Evolutionary conservation across 306 rosid species (phyloP), one percentile per base, ranked within the genome.

Genomic region (Sechiopsis laciniata): DNA sequence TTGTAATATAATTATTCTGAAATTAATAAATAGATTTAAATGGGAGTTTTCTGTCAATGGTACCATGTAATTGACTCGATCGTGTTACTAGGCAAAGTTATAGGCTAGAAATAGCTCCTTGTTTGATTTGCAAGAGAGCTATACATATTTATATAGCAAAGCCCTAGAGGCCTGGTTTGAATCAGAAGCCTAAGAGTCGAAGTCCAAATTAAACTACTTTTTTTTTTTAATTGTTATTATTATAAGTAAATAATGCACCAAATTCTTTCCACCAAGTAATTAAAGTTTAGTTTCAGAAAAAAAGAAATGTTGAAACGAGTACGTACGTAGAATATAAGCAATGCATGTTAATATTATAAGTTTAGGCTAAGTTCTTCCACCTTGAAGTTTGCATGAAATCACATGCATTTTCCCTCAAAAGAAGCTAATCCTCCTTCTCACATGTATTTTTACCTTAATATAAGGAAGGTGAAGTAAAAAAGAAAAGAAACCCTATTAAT

Each of bases 391-490:
- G 74, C 74, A 69, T 51, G 42, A 69, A 69, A 24, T 69, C 74
- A 69, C 74, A 69, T 69, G 74, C 21, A 69, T 50, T 69, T 50
- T 4, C 74, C 74, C 74, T 46, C 58, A 22, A 69, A 69, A 21
- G 21, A 50, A 19, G 74, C 35, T 48, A 19, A 26, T 48, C 22
- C 58, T 50, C 42, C 55, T 50, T 50, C 58, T 48, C 73, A 68
- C 73, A 68, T 68, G 73, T 68, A 6, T 21, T 46, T 66, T 68
- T 69, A 22, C 58, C 57, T 50, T 69, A 69, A 21, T 50, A 69
- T 15, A 50, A 8, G 46, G 9, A 40, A 40, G 9, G 58, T 1
- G 2, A 67, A 46, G 40, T 26, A 26, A 26, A 48, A 68, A 50
- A 16, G 16, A 4, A 6, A 22, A 8, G 16, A 37, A 2, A 6